Evolutionary conservation across 176 grass and related monocot species (phyloP), one percentile per base, ranked within the genome.

Genomic region (Pontederia paniculata): DNA sequence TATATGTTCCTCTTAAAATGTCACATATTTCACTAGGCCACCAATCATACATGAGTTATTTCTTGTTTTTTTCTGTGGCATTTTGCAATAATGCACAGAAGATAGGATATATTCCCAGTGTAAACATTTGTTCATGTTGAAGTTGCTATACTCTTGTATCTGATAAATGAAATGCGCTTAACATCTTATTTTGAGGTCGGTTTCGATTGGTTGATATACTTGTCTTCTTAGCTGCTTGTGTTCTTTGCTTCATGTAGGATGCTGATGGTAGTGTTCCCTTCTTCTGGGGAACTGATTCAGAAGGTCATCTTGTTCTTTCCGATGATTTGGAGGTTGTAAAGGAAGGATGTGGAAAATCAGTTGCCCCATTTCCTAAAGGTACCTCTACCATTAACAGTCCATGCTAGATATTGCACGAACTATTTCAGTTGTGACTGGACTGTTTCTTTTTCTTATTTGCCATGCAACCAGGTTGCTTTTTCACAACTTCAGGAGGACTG

Each of bases 291-390:
- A 66, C 78, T 9, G 77, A 88, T 73, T 69, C 76, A 0, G 83
- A 88, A 63, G 71, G 88, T 17, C 88, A 83, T 56, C 57, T 94
- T 0, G 80, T 94, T 52, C 78, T 94, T 62, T 94, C 80, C 48
- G 80, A 88, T 17, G 71, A 76, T 12, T 54, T 66, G 0, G 80
- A 83, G 16, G 66, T 94, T 58, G 73, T 94, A 62, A 88, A 94
- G 69, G 56, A 67, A 0, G 66, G 70, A 17, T 94, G 88, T 0
- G 74, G 83, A 17, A 94, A 94, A 81, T 94, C 88, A 12, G 77
- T 76, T 17, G 88, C 88, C 0, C 88, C 88, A 43, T 83, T 87
- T 49, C 88, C 88, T 11, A 91, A 91, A 82, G 82, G 87, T 85
- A 78, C 19, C 21, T 0, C 0, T 8, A 43, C 43, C 13, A 63